Evolutionary conservation across 768 basidiomycete species (phyloP).

Genomic region (Tylopilus vinaceipallidus): DNA sequence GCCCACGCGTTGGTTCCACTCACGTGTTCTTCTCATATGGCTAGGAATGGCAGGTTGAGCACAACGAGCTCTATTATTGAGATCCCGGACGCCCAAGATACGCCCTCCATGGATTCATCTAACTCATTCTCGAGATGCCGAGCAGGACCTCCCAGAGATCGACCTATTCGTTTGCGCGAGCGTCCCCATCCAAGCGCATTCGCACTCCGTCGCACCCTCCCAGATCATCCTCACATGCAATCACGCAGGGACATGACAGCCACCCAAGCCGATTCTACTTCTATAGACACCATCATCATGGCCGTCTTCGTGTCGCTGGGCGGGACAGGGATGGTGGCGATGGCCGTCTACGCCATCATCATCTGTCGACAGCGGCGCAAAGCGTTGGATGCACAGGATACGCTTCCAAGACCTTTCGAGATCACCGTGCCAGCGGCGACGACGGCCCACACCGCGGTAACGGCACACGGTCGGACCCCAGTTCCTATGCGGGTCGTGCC

Average conservation of each 20-base stretch:
- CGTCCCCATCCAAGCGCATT: not conserved
- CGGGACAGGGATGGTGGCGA: slow-evolving; percentile 16
- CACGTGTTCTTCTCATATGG: slow-evolving; percentile 3
- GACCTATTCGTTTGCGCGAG: not conserved
- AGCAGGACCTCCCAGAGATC: not conserved
- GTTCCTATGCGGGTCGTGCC: slow-evolving; percentile 2
- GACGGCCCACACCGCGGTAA: not conserved
- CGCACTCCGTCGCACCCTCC: not conserved
- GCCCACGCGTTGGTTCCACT: not conserved
- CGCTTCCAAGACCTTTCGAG: slow-evolving; percentile 26
- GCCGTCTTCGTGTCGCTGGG: slow-evolving; percentile 24
- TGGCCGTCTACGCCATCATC: slow-evolving; percentile 15
- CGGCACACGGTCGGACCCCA: not conserved
- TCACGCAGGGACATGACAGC: not conserved
- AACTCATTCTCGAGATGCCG: slow-evolving; percentile 14
- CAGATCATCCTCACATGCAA: slow-evolving; percentile 7
- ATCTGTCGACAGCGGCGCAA: slow-evolving; percentile 17
- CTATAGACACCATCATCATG: slow-evolving; percentile 8
- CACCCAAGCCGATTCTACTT: not conserved
- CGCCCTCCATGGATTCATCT: not conserved
- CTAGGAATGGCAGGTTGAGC: slow-evolving; percentile 40
- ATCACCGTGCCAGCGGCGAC: slow-evolving; percentile 10
- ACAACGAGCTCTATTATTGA: slow-evolving; percentile 1
- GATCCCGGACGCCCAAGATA: slow-evolving; percentile 1
- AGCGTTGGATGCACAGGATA: slow-evolving; percentile 20